These are phyloP conservation scores for Tausonia pullulans DNA, from an alignment of 1,284 basidiomycete species.

Conservation along the genomic window DNA sequence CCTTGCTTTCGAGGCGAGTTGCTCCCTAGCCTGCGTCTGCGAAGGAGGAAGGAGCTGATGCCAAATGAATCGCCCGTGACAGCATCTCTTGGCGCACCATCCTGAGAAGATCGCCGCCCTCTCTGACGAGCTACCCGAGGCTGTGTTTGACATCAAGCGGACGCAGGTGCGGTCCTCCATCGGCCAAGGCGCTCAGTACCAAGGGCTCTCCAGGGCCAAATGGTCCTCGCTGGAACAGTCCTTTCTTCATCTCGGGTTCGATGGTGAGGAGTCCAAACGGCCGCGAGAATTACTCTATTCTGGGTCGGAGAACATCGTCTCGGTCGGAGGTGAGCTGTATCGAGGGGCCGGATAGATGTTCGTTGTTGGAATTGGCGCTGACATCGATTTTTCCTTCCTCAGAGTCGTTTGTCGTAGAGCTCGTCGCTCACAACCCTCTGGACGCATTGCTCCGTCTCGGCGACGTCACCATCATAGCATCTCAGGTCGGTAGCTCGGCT, in stretches of 20 bases:
- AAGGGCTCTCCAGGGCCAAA: not conserved
- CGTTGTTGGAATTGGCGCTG: not conserved
- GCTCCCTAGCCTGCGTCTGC: not conserved
- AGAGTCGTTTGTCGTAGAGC: conserved; percentile 34
- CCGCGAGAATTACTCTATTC: not conserved
- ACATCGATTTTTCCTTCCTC: not conserved
- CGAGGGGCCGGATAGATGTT: not conserved
- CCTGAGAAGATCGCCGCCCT: conserved; percentile 11
- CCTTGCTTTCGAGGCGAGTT: conserved; percentile 36
- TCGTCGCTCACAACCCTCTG: conserved; percentile 37
- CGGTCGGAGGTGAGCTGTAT: conserved; percentile 27
- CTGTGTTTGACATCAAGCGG: conserved; percentile 8
- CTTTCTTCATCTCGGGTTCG: not conserved
- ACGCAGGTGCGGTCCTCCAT: not conserved
- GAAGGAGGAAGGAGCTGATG: not conserved
- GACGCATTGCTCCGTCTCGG: conserved; percentile 28
- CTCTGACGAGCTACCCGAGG: conserved; percentile 4
- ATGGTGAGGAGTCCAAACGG: not conserved
- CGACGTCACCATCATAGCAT: conserved; percentile 18
- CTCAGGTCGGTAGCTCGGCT: conserved; percentile 11
- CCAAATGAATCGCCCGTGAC: not conserved
- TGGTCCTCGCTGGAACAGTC: conserved; percentile 6
- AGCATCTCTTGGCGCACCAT: conserved; percentile 9
- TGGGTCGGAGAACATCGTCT: conserved; percentile 18
- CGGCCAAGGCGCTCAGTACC: not conserved